These are phyloP conservation scores for Debaryomyces tyrocola DNA, from an alignment of 805 yeast genomes.

Conservation along the genomic window DNA sequence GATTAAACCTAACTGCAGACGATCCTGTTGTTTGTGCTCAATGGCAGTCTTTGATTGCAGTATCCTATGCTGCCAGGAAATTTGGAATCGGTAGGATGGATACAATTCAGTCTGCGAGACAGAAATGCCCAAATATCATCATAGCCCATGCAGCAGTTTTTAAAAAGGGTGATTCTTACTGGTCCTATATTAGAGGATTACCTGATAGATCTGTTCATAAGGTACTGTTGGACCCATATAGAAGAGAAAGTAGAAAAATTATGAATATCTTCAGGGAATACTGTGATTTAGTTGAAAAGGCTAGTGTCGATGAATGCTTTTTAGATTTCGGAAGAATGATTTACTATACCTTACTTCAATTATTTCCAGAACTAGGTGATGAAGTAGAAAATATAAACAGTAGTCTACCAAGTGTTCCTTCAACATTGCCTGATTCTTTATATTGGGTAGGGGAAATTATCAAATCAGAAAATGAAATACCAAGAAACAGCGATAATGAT, in stretches of 20 bases:
- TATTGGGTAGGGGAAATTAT: constrained; percentile 31
- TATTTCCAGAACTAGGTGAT: constrained; percentile 47
- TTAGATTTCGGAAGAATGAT: constrained; percentile 77
- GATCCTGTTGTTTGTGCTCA: constrained; percentile 94
- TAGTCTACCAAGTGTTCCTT: constrained; percentile 48
- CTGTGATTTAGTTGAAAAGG: constrained; percentile 81
- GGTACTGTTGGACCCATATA: constrained; percentile 87
- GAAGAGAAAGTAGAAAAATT: constrained; percentile 83
- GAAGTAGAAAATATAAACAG: constrained; percentile 14
- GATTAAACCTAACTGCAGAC: constrained; percentile 60
- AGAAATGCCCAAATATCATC: constrained; percentile 73
- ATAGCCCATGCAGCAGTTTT: constrained; percentile 94
- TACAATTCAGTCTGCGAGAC: constrained; percentile 60
- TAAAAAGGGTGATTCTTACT: constrained; percentile 77
- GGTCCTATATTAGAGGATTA: constrained; percentile 68
- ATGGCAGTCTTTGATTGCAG: constrained; percentile 89
- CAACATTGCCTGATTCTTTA: constrained; percentile 26
- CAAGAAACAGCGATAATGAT: constrained; percentile 1
- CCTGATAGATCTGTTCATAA: constrained; percentile 69
- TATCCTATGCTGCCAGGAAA: constrained; percentile 83
- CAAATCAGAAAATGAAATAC: constrained; percentile 15
- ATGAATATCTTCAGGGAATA: constrained; percentile 58
- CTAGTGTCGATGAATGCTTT: constrained; percentile 93
- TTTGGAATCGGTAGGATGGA: constrained; percentile 83
- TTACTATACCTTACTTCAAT: constrained; percentile 37